Base-by-base conservation (phyloP, 495 filamentous ascomycete species). In the Penicillium pulvis region DNA sequence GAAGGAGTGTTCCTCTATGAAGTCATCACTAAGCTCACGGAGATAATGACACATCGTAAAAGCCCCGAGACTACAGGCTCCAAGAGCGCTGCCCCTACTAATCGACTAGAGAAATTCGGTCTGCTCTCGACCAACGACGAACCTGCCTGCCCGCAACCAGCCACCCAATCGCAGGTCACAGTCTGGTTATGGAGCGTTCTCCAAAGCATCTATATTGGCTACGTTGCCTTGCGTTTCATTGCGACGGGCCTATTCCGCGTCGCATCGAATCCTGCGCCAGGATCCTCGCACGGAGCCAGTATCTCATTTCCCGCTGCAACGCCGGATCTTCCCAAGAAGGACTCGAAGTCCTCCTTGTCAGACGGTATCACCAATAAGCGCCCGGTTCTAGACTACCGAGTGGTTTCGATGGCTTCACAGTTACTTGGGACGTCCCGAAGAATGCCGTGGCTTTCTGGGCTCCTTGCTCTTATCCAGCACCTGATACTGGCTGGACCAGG, bases 1-100 rank as follows among this genome's bases (percentile, higher is more conserved):
- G 87, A 97, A 73, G 88, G 89, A 23, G 91, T 88, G 87, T 82
- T 97, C 63, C 74, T 97, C 58, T 95, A 88, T 85, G 89, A 92
- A 66, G 82, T 82, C 55, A 81, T 93, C 61, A 87, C 84, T 58
- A 95, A 87, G 68, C 61, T 85, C 24, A 67, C 83, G 48, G 78
- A 79, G 52, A 59, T 67, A 36, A 66, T 71, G 60, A 65, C 61
- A 64, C 62, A 64, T n/a, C 64, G 63, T 35, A 56, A 56, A 52
- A 55, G 55, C 24, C 55, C 57, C 6, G 58, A 71, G 60, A 55
- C 60, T 35, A 35, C 62, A 36, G 62, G 70, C 46, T 59, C 69
- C 16, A 54, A 61, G 26, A 52, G 58, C 30, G 53, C 71, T 47
- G 56, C 62, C 28, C 41, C 67, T 49, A 26, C 56, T 30, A 77